These are phyloP conservation scores for Boletus tomentosulus DNA, from an alignment of 768 basidiomycete genomes.

Conservation along the genomic window DNA sequence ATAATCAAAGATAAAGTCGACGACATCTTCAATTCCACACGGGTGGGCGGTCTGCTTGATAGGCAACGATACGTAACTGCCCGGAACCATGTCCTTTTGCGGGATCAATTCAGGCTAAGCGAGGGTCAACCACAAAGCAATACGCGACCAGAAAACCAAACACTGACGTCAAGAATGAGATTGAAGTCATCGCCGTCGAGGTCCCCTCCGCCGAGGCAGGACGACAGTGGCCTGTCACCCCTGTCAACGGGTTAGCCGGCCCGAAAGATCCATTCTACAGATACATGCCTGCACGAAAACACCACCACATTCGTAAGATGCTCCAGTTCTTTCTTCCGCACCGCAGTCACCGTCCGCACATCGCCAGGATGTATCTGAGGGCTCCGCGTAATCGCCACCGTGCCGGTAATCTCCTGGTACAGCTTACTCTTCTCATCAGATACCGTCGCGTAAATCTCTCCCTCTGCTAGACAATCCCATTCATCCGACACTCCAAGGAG, in stretches of 20 bases:
- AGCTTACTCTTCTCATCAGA: conserved; percentile 28
- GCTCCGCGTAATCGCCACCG: conserved; percentile 45
- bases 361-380: conserved; percentile 54
- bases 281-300: conserved; percentile 43
- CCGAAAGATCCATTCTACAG: not conserved
- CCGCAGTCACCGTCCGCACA: conserved; percentile 39
- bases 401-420: conserved; percentile 32
- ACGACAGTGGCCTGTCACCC: conserved; percentile 43
- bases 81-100: conserved; percentile 23
- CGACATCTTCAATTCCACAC: conserved; percentile 41
- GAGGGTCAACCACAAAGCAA: conserved; percentile 8
- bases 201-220: conserved; percentile 51
- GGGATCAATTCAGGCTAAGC: conserved; percentile 32
- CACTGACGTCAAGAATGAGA: conserved; percentile 40
- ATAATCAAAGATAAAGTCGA: conserved; percentile 46
- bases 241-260: conserved; percentile 18
- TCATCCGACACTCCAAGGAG: conserved; percentile 53
- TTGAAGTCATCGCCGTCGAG: conserved; percentile 52
- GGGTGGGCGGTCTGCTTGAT: conserved; percentile 29
- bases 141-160: not conserved
- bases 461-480: conserved; percentile 41
- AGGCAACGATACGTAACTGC: conserved; percentile 36
- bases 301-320: conserved; percentile 46
- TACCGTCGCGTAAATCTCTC: conserved; percentile 46
- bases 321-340: conserved; percentile 35